These are phyloP conservation scores for Fibroporia radiculosa DNA, from an alignment of 768 basidiomycete species.

Conservation along the genomic window DNA sequence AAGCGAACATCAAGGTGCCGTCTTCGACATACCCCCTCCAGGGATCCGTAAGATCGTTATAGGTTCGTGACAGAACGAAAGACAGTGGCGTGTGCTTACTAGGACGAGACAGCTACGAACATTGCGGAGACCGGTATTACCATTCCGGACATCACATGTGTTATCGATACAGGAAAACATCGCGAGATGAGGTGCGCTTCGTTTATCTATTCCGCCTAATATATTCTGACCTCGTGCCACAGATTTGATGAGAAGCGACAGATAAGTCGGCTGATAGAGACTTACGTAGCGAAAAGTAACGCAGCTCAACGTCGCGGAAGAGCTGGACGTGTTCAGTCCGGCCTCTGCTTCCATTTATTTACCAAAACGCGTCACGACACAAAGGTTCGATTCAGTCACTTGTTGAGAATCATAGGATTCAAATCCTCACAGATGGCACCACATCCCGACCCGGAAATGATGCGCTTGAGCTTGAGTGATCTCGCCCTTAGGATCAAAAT, in stretches of 20 bases:
- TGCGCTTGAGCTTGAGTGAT: constrained; percentile 86
- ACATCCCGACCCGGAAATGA: constrained; percentile 91
- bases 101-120: constrained; percentile 57
- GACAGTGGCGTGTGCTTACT: neutral
- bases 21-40: constrained; percentile 79
- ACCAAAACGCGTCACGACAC: constrained; percentile 82
- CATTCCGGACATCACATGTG: constrained; percentile 95
- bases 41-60: constrained; percentile 92
- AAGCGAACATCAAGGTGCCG: constrained; percentile 82
- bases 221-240: constrained; percentile 3
- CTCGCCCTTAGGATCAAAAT: constrained; percentile 89
- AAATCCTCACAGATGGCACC: constrained; percentile 67
- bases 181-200: constrained; percentile 75
- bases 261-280: constrained; percentile 85
- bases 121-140: constrained; percentile 98
- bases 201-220: neutral
- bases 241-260: constrained; percentile 98
- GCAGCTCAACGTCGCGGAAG: constrained; percentile 85
- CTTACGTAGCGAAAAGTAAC: constrained; percentile 87
- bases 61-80: constrained; percentile 37
- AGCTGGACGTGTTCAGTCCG: constrained; percentile 84
- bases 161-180: constrained; percentile 91
- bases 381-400: constrained; percentile 37
- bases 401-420: no score
- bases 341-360: constrained; percentile 94